Percentiles rank a stretch among this genome's conserved stretches.
Conservation (phyloP, 345 rosid species). For the Kernera saxatilis region DNA sequence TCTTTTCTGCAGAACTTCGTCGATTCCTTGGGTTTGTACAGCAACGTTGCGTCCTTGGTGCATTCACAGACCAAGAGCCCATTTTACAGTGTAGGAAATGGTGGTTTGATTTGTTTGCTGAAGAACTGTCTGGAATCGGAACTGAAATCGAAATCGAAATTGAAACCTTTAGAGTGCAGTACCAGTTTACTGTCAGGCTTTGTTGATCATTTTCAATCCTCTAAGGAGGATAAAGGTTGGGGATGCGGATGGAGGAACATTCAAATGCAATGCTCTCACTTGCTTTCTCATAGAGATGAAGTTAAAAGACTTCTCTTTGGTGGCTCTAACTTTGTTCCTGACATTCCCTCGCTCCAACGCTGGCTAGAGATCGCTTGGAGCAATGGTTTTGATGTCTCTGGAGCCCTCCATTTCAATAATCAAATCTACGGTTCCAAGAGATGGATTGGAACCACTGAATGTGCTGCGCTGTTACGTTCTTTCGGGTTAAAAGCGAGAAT, state of each 20-base stretch:
- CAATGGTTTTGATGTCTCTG: conserved; percentile 61
- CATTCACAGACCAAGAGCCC: conserved; percentile 40
- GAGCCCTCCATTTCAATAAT: conserved; percentile 53
- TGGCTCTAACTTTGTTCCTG: conserved; percentile 69
- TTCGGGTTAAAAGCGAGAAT: conserved; percentile 69
- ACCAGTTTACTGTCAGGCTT: conserved; percentile 41
- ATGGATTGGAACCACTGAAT: conserved; percentile 75
- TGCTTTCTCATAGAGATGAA: conserved; percentile 46
- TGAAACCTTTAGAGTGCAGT: conserved; percentile 11
- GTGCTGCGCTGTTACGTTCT: conserved; percentile 70
- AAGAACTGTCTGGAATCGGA: conserved; percentile 46
- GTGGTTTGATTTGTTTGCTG: conserved; percentile 54
- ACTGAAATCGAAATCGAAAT: conserved; percentile 10
- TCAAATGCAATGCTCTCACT: conserved; percentile 69
- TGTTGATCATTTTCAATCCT: conserved; percentile 63
- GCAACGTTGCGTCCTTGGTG: conserved; percentile 32
- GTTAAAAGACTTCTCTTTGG: conserved; percentile 49
- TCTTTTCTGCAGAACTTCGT: background rate
- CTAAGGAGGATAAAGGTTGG: conserved; percentile 61
- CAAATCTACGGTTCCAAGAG: conserved; percentile 44
- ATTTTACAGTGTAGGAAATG: conserved; percentile 39
- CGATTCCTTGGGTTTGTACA: conserved; percentile 4
- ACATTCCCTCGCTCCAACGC: conserved; percentile 55
- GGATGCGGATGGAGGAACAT: conserved; percentile 88
- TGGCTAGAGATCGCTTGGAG: conserved; percentile 90